Evolutionary conservation across 345 rosid genomes (phyloP).

Genomic region (Dimocarpus longan): DNA sequence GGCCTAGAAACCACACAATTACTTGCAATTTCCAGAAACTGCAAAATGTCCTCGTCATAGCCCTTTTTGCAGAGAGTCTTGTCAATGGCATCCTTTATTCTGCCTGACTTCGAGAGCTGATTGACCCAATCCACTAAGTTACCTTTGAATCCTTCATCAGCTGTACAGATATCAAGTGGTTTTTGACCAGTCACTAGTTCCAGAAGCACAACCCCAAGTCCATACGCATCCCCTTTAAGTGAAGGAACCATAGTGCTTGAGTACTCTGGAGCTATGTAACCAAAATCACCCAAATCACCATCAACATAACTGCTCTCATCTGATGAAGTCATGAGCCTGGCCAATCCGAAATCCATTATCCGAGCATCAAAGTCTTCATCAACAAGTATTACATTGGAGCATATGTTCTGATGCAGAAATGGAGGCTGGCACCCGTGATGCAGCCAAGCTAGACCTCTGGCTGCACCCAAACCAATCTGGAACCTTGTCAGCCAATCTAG

Average conservation of each 20-base stretch:
- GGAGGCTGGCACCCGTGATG: conserved; percentile 85
- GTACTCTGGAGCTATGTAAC: conserved; percentile 85
- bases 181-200: too few species aligned
- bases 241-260: conserved; percentile 72
- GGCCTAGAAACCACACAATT: too few species aligned
- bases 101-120: too few species aligned
- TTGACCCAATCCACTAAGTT: too few species aligned
- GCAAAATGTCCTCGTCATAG: too few species aligned
- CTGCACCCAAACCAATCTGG: conserved; percentile 75
- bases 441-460: conserved; percentile 89
- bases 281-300: conserved; percentile 77
- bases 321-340: conserved; percentile 52
- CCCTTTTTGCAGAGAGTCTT: too few species aligned
- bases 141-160: too few species aligned
- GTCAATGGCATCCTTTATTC: too few species aligned
- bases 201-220: too few species aligned
- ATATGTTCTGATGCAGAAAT: conserved; percentile 67
- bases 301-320: conserved; percentile 57
- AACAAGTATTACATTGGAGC: conserved; percentile 71
- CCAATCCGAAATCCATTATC: conserved; percentile 76
- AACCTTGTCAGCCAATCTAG: conserved; percentile 82
- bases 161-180: too few species aligned
- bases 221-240: conserved; percentile 60
- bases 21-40: too few species aligned
- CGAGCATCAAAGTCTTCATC: conserved; percentile 90